Base-by-base conservation (phyloP, 176 grass and related monocot genomes). In the Cenchrus purpureus region DNA sequence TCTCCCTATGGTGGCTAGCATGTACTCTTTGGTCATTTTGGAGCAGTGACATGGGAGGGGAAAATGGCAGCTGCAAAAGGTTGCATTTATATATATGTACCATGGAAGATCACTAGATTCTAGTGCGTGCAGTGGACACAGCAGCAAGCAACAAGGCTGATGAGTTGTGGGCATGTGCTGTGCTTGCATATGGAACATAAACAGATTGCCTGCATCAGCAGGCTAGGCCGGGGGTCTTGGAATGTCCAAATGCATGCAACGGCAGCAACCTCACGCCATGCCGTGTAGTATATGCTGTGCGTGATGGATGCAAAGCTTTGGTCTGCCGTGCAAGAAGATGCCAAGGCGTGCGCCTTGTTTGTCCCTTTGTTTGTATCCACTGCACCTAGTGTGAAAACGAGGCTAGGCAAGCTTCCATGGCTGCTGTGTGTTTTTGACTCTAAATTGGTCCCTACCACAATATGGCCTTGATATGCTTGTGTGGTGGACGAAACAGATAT, bases 311-410 rank as follows among this genome's bases (percentile, higher is more conserved):
- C 58, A 61, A 61, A 62, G 20, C 58, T 60, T 60, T 60, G 22
- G 10, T 73, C 31, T 73, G 49, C 25, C 52, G 72, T 81, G 87
- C 71, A 89, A 68, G 43, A 89, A 68, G 43, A 73, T 67, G 79
- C 63, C 77, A 76, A 85, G 71, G n/a, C 79, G 34, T 57, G 59
- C 28, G 4, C 76, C 31, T 80, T 52, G 70, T 67, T 85, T 80
- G 82, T 85, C 87, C 44, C n/a, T 68, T 76, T 53, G 53, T 51
- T 51, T 69, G 53, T 50, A 76, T 85, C 62, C 82, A 63, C 70
- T 68, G 82, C 82, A 76, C 75, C 87, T 12, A 7, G 83, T 14
- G 62, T 52, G 68, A 59, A 57, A 65, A 79, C 59, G 28, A 59
- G 22, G 63, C 12, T 50, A 15, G 28, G 54, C 61, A 52, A 79